phyloP scores from a whole-genome alignment of 2,329 filamentous ascomycete species.

The Lasiodiplodia theobromae region DNA sequence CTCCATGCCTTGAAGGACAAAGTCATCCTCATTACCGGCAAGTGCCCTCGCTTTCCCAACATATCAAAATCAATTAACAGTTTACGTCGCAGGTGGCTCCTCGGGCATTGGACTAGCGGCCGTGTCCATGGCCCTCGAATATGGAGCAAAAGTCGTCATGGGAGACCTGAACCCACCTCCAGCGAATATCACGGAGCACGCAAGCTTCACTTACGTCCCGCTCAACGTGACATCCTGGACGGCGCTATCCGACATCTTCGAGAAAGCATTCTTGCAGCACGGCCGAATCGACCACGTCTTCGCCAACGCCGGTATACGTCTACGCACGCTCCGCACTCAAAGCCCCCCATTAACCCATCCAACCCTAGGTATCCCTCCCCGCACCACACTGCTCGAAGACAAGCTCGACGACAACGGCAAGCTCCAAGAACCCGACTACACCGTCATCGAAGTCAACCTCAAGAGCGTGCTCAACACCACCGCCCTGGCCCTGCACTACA shows the following conservation, averaged over 20 bases:
- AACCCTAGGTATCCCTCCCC: slow-evolving; percentile 34
- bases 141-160: slow-evolving; percentile 63
- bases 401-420: slow-evolving; percentile 41
- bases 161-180: slow-evolving; percentile 58
- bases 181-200: slow-evolving; percentile 36
- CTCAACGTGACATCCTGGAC: slow-evolving; percentile 55
- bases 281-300: slow-evolving; percentile 56
- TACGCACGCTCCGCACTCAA: neutral
- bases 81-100: slow-evolving; percentile 55
- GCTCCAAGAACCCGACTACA: slow-evolving; percentile 38
- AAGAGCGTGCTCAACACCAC: slow-evolving; percentile 41
- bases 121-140: slow-evolving; percentile 57
- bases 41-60: slow-evolving; percentile 11
- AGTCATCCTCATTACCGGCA: slow-evolving; percentile 62
- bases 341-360: neutral
- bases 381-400: slow-evolving; percentile 38
- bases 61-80: neutral
- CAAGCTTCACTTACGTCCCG: slow-evolving; percentile 37
- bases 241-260: slow-evolving; percentile 60
- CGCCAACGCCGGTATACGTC: slow-evolving; percentile 41
- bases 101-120: slow-evolving; percentile 69
- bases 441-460: slow-evolving; percentile 41
- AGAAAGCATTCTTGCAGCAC: slow-evolving; percentile 52
- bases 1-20: slow-evolving; percentile 56
- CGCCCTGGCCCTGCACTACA: slow-evolving; percentile 40